These are phyloP conservation scores for Echeveria elegans DNA, from an alignment of 164 flowering plant genomes.

Conservation along the genomic window DNA sequence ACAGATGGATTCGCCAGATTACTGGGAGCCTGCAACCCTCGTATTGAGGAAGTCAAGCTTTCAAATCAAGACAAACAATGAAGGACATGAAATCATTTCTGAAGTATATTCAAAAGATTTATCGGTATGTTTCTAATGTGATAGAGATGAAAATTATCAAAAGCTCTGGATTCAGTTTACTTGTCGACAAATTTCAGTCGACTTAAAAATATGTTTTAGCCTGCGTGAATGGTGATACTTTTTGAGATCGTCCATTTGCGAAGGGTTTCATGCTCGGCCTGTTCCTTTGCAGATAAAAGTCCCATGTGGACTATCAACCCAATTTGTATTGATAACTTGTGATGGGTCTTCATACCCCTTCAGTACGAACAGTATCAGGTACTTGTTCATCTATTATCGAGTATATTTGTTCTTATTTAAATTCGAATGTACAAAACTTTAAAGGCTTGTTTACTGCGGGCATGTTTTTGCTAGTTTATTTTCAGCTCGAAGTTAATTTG, in stretches of 20 bases:
- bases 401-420: neutral
- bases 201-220: neutral
- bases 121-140: slow-evolving; percentile 42
- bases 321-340: slow-evolving; percentile 66
- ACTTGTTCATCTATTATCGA: slow-evolving; percentile 7
- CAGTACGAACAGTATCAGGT: slow-evolving; percentile 57
- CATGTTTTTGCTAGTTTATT: too few species aligned
- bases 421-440: too few species aligned
- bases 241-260: neutral
- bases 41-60: slow-evolving; percentile 51
- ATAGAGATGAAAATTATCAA: neutral
- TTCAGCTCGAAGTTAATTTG: too few species aligned
- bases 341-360: slow-evolving; percentile 74
- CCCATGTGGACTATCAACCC: slow-evolving; percentile 71
- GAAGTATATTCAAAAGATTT: slow-evolving; percentile 69
- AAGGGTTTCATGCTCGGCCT: neutral
- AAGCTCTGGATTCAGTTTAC: neutral
- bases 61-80: slow-evolving; percentile 46
- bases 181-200: neutral
- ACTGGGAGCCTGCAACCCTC: slow-evolving; percentile 62
- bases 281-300: slow-evolving; percentile 60
- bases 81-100: slow-evolving; percentile 31
- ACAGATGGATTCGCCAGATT: slow-evolving; percentile 68
- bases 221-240: neutral
- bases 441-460: too few species aligned